Percentiles rank a stretch among this genome's conserved stretches.
phyloP scores from a whole-genome alignment of 1,139 yeast genomes.

The Taphrina pruni region DNA sequence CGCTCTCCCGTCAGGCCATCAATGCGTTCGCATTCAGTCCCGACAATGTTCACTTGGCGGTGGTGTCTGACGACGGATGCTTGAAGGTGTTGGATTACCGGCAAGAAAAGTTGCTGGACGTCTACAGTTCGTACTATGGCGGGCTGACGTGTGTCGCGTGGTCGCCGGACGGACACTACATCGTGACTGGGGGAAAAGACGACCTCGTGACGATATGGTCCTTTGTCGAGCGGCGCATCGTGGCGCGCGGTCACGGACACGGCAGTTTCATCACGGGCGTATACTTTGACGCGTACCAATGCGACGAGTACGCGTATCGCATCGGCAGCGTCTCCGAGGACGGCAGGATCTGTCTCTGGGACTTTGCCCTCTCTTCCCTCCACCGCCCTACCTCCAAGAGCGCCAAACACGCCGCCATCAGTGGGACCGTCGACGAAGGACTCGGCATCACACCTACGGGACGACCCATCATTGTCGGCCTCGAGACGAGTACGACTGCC shows the following conservation, averaged over 20 bases:
- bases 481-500: background rate
- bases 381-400: constrained; percentile 48
- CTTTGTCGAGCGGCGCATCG: constrained; percentile 48
- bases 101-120: constrained; percentile 61
- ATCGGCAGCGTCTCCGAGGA: constrained; percentile 74
- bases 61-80: constrained; percentile 72
- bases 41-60: constrained; percentile 54
- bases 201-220: constrained; percentile 54
- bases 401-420: constrained; percentile 19
- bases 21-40: constrained; percentile 62
- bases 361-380: constrained; percentile 68
- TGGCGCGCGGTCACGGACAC: constrained; percentile 66
- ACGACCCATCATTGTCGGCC: constrained; percentile 12
- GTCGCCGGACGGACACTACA: constrained; percentile 69
- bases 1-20: constrained; percentile 65
- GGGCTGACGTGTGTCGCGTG: constrained; percentile 65
- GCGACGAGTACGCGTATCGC: constrained; percentile 57
- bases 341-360: constrained; percentile 72
- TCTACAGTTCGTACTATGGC: constrained; percentile 71
- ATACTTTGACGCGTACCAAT: constrained; percentile 55
- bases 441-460: background rate
- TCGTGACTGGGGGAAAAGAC: constrained; percentile 62
- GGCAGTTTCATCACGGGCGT: constrained; percentile 66
- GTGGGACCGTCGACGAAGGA: constrained; percentile 13
- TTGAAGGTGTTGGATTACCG: constrained; percentile 63